Conservation (phyloP, 768 basidiomycete species). For the Pisolithus sp. region DNA sequence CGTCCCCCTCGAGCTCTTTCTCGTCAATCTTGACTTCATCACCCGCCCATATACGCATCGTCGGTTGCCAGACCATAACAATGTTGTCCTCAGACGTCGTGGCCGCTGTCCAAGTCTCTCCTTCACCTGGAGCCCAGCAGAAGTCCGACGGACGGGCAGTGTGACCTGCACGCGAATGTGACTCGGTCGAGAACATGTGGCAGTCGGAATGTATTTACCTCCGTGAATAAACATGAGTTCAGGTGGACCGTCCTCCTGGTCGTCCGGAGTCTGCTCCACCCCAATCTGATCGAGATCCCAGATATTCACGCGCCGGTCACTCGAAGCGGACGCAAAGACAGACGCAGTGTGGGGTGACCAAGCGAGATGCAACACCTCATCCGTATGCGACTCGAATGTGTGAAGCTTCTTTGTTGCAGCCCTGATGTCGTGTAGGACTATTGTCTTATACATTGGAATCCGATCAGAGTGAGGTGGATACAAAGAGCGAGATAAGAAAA, state of each 20-base stretch:
- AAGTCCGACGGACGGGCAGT: constrained; percentile 90
- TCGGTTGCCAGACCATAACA: constrained; percentile 96
- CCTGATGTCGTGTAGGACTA: constrained; percentile 83
- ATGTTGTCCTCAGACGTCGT: constrained; percentile 97
- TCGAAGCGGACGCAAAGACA: constrained; percentile 91
- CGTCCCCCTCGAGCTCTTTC: constrained; percentile 76
- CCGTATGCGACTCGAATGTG: constrained; percentile 86
- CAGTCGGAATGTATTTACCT: constrained; percentile 40
- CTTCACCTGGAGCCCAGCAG: constrained; percentile 84
- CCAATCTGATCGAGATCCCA: constrained; percentile 95
- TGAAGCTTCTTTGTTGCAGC: constrained; percentile 71
- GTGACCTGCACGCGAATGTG: constrained; percentile 49
- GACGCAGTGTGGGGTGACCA: constrained; percentile 95
- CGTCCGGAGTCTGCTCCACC: constrained; percentile 94
- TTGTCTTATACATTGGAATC: constrained; percentile 48
- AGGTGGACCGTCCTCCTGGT: constrained; percentile 96
- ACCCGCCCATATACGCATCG: constrained; percentile 88
- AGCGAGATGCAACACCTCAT: constrained; percentile 87
- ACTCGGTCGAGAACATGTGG: constrained; percentile 3
- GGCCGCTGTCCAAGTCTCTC: constrained; percentile 79
- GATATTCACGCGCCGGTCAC: constrained; percentile 87
- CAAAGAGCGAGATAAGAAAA: constrained; percentile 5
- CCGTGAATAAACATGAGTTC: constrained; percentile 96
- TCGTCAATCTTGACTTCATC: constrained; percentile 82
- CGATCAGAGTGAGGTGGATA: not conserved